Evolutionary conservation across 345 rosid species (phyloP).

Genomic region (Brassica incana): DNA sequence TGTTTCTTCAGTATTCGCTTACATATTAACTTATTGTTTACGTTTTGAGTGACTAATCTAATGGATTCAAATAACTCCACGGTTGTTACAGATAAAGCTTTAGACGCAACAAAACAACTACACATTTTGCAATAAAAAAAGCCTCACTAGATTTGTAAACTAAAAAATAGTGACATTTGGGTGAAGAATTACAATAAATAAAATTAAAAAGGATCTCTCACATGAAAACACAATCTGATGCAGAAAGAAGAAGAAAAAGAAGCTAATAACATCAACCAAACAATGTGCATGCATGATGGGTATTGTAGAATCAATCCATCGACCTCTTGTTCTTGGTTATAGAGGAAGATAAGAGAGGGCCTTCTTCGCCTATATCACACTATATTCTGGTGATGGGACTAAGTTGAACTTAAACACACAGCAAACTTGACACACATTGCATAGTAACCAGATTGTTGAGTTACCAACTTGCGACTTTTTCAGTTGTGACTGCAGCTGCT

Average conservation of each 20-base stretch:
- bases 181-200: slow-evolving; percentile 9
- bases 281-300: slow-evolving; percentile 29
- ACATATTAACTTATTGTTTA: slow-evolving; percentile 40
- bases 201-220: slow-evolving; percentile 12
- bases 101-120: background rate
- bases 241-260: slow-evolving; percentile 20
- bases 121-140: background rate
- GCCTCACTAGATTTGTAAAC: background rate
- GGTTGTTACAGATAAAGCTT: background rate
- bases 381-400: slow-evolving; percentile 33
- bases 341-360: slow-evolving; percentile 32
- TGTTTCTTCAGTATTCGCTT: slow-evolving; percentile 40
- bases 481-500: slow-evolving; percentile 31
- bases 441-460: slow-evolving; percentile 9
- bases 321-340: slow-evolving; percentile 23
- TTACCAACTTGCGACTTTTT: slow-evolving; percentile 24
- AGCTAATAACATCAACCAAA: slow-evolving; percentile 35
- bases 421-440: slow-evolving; percentile 17
- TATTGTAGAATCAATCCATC: background rate
- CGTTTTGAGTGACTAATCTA: background rate
- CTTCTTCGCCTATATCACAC: slow-evolving; percentile 40
- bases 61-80: background rate
- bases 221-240: slow-evolving; percentile 24
- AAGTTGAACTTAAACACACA: slow-evolving; percentile 22
- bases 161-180: background rate